Percentiles rank a stretch among this genome's conserved stretches.
Evolutionary conservation across 1,284 basidiomycete species (phyloP).

Genomic region (Naganishia sp.): DNA sequence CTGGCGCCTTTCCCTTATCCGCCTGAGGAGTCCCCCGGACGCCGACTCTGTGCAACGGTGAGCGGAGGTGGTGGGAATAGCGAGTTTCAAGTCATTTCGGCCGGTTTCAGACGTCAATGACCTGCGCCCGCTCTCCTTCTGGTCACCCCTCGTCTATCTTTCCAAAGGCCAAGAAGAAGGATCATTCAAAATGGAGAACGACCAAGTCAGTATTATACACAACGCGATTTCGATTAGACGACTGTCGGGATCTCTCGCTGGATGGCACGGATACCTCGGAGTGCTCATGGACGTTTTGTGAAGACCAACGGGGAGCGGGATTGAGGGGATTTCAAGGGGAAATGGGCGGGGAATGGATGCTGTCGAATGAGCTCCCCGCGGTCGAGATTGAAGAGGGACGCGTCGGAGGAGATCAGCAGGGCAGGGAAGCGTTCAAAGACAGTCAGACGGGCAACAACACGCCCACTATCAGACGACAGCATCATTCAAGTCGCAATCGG

Average conservation of each 20-base stretch:
- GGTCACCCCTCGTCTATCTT: slow-evolving; percentile 29
- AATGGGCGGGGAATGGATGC: no score
- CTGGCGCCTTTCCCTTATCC: background rate
- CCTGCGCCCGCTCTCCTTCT: background rate
- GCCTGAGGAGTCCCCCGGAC: background rate
- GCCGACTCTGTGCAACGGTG: slow-evolving; percentile 19
- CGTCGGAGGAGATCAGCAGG: background rate
- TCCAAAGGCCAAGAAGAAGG: slow-evolving; percentile 20
- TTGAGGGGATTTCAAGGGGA: background rate
- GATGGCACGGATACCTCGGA: slow-evolving; percentile 1
- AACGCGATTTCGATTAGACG: slow-evolving; percentile 9
- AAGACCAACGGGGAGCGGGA: background rate
- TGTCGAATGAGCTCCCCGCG: no score
- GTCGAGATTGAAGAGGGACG: no score
- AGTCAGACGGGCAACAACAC: background rate
- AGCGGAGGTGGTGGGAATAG: slow-evolving; percentile 23
- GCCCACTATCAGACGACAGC: background rate
- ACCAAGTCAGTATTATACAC: slow-evolving; percentile 42
- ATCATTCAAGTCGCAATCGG: background rate
- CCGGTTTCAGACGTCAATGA: slow-evolving; percentile 5
- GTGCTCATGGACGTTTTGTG: background rate
- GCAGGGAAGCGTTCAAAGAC: background rate
- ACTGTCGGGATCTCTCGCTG: slow-evolving; percentile 1
- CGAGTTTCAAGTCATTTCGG: slow-evolving; percentile 25
- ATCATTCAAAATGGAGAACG: slow-evolving; percentile 56